Evolutionary conservation across 2,329 filamentous ascomycete species (phyloP), one percentile per base, ranked within the genome.

Genomic region (Tolypocladium tropicale): DNA sequence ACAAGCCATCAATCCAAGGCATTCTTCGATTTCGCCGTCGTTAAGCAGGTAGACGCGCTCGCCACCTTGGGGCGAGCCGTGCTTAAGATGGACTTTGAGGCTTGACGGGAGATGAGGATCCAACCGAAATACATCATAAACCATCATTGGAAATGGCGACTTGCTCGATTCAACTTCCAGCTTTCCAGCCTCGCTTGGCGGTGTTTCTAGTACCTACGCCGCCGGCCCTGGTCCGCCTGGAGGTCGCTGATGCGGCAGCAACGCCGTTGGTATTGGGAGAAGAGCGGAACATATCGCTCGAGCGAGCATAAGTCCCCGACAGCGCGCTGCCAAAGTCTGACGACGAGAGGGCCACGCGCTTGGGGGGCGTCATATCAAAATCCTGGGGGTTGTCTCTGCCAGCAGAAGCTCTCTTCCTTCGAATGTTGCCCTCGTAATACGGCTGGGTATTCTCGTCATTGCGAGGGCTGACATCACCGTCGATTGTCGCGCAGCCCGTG

Each of bases 11-110:
- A 70, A 34, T 74, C 72, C 2, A 67, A 63, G n/a, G 63, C 67
- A 1, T 82, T 82, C 59, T 81, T 81, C 61, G 70, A 76, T 34
- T 72, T 70, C 55, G 73, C 72, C n/a, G 74, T 83, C 11, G 64
- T 79, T 25, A 67, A 73, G 55, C 77, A 78, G 34, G 64, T 83
- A 21, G 70, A 72, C 53, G 65, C 68, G n/a, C 63, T 83, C 55
- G 75, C 78, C 3, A 65, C 64, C 2, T 65, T 82, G 34, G 78
- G 78, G 1, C 63, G 73, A 18, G 71, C 71, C 18, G 63, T 79
- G 16, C 64, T 82, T 56, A 66, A 66, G 33, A 61, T 57, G 4
- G 76, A 78, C 57, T 72, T 81, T 63, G 65, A 63, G 21, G 6
- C 30, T n/a, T 37, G 41, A 54, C 12, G 30, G 14, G 6, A 28